Evolutionary conservation across 2,329 filamentous ascomycete species (phyloP), one percentile per base, ranked within the genome.

Genomic region (Teratosphaeria nubilosa): DNA sequence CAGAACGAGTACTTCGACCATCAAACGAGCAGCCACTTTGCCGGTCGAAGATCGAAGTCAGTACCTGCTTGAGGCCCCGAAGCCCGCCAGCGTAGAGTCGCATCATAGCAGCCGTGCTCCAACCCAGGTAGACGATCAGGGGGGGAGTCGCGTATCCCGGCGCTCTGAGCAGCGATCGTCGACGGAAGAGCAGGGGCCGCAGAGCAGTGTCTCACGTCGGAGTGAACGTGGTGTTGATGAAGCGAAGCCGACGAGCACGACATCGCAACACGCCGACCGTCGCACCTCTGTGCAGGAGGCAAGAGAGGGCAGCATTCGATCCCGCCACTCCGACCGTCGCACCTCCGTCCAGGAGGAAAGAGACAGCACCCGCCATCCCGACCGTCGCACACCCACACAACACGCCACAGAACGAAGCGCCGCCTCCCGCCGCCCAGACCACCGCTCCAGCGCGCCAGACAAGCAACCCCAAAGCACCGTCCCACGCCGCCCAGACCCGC

Each of bases 21-120:
- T 64, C 13, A 63, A 64, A 54, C 64, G 66, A 25, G 56, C 62
- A 27, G 60, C 54, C 37, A 64, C 63, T 3, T 30, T 66, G 4
- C 64, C 63, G 14, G 41, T 63, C 16, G 64, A 63, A n/a, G 54
- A 53, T 14, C 20, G 27, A 14, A 27, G 48, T n/a, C 52, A 59
- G 31, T 60, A 60, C 31, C 61, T 63, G 55, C 57, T 64, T 14
- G 63, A 66, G 60, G 65, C 56, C 11, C 59, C 62, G 14, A 56
- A 51, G 24, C 20, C 25, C 5, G 37, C 25, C 30, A 55, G 41
- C 22, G 41, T 48, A 16, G 41, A 48, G 41, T 48, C 41, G 41
- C 41, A 48, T 20, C 41, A 48, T n/a, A 48, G 20, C 41, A 48
- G 41, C 41, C n/a, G n/a, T 48, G 41, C 41, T 10, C 41, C 41